phyloP scores from a whole-genome alignment of 192 early-diverging fungal species.

The Piromyces finnis region DNA sequence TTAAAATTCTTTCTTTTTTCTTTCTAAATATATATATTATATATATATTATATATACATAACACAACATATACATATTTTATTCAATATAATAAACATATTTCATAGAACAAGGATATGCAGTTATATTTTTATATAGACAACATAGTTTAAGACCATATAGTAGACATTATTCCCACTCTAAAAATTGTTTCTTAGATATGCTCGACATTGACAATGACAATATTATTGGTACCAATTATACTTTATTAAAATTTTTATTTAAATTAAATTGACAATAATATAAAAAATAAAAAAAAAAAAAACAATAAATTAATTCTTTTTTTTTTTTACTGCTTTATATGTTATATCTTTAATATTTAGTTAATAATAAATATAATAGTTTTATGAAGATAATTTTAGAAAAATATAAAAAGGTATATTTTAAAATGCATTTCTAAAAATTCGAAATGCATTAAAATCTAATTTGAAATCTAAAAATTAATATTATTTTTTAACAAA shows the following conservation, averaged over 20 bases:
- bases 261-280: too few species aligned
- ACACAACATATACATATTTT: too few species aligned
- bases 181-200: slow-evolving; percentile 60
- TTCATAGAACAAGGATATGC: slow-evolving; percentile 64
- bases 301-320: too few species aligned
- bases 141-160: slow-evolving; percentile 84
- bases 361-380: slow-evolving; percentile 53
- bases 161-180: slow-evolving; percentile 75
- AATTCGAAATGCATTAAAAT: too few species aligned
- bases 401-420: slow-evolving; percentile 41
- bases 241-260: too few species aligned
- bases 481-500: too few species aligned
- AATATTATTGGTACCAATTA: slow-evolving; percentile 29
- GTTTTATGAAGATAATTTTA: slow-evolving; percentile 43
- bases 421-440: background rate
- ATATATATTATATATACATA: too few species aligned
- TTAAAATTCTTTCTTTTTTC: too few species aligned
- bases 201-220: slow-evolving; percentile 41
- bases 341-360: slow-evolving; percentile 6
- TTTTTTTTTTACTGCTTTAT: slow-evolving; percentile 1
- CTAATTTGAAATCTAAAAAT: too few species aligned
- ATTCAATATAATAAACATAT: background rate
- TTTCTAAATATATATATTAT: too few species aligned
- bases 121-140: slow-evolving; percentile 88
- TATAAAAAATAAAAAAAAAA: too few species aligned